Base-by-base conservation (phyloP, 441 rosid genomes). In the Erodium moschatum region DNA sequence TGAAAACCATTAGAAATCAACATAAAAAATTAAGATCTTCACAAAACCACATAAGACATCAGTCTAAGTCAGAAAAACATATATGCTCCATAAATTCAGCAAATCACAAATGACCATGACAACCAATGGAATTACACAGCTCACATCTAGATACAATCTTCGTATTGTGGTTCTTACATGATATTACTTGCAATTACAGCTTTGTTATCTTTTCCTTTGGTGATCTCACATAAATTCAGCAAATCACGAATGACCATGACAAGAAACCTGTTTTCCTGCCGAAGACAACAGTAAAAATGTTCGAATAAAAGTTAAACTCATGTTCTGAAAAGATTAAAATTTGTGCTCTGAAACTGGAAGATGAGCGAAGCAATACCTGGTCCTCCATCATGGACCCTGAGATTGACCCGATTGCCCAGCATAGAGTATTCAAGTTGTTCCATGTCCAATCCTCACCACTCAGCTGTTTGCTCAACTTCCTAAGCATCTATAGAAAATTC, bases 381-480 rank as follows among this genome's bases (percentile, higher is more conserved):
- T 96, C 98, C 80, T 96, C 99, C 82, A 86, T 81, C 99, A 96
- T 96, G 76, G 98, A 96, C 67, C 99, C 98, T 67, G 99, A 96
- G 38, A 96, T 96, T 64, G 99, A 96, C 70, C 99, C 98, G 71
- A 96, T 96, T 67, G 98, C 99, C 99, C 99, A 96, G 83, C 99
- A 96, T 67, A 96, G 80, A 2, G 99, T 96, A 77, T 92, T 96
- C 67, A 96, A 71, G 68, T 96, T 96, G 80, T 96, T 96, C 99
- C 98, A 90, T 35, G 90, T 87, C 97, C 98, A 96, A 78, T 96
- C 99, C 82, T 96, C 98, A 74, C 98, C 96, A 72, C 85, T 90
- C 82, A 90, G 75, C 81, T 92, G 99, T 83, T 96, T 96, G 70
- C 88, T 90, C 70, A 96, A 85, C 79, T 96, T 96, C 87, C 83